Percentiles rank a stretch among this genome's conserved stretches.
These are phyloP conservation scores for Phaeomoniella chlamydospora DNA, from an alignment of 2,329 filamentous ascomycete genomes.

Conservation along the genomic window DNA sequence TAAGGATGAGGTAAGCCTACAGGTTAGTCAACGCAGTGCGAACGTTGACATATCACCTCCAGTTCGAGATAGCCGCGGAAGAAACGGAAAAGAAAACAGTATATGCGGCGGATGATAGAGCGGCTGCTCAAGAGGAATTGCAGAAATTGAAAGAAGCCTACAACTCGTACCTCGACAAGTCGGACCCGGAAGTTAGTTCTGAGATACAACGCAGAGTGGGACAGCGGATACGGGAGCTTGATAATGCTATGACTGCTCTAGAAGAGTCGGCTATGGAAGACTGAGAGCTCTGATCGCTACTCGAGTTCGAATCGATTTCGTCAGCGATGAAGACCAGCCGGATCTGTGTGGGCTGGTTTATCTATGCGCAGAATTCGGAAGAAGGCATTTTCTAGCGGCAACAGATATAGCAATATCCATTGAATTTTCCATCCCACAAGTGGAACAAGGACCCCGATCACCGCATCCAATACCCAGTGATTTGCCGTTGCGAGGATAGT, in stretches of 20 bases:
- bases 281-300: conserved; percentile 10
- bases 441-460: neutral
- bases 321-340: too few species aligned
- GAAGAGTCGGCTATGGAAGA: conserved; percentile 36
- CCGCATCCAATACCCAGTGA: conserved; percentile 1
- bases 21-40: neutral
- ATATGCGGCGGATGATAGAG: conserved; percentile 39
- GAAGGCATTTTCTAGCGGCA: neutral
- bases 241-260: conserved; percentile 34
- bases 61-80: conserved; percentile 28
- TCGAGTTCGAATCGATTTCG: neutral
- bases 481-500: conserved; percentile 1
- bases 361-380: neutral
- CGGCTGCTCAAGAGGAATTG: conserved; percentile 37
- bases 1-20: conserved; percentile 8
- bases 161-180: conserved; percentile 23
- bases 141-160: conserved; percentile 33
- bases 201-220: conserved; percentile 37
- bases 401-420: neutral
- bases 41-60: conserved; percentile 13
- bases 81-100: conserved; percentile 36
- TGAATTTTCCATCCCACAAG: neutral
- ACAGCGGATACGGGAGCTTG: conserved; percentile 36
- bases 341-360: neutral
- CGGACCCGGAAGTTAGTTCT: conserved; percentile 26